These are phyloP conservation scores for Tuber brumale DNA, from an alignment of 495 filamentous ascomycete species.

Conservation along the genomic window DNA sequence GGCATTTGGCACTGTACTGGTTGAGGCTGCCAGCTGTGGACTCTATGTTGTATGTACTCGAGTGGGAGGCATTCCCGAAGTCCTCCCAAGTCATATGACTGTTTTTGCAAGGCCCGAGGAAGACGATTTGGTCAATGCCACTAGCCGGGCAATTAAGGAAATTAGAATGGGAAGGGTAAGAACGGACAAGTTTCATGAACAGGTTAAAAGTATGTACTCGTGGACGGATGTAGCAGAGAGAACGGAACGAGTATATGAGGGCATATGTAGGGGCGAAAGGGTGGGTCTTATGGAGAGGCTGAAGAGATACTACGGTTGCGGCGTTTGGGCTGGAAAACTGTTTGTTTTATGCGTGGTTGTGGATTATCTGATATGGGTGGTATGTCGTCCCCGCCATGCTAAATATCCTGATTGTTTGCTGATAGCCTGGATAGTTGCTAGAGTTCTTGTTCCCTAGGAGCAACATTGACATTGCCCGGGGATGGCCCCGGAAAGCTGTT, in stretches of 20 bases:
- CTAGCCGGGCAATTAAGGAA: slow-evolving; percentile 70
- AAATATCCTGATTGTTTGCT: slow-evolving; percentile 6
- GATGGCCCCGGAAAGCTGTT: slow-evolving; percentile 73
- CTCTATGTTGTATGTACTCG: slow-evolving; percentile 94
- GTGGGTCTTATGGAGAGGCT: slow-evolving; percentile 80
- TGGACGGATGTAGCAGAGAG: slow-evolving; percentile 92
- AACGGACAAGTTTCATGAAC: slow-evolving; percentile 89
- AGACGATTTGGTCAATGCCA: slow-evolving; percentile 78
- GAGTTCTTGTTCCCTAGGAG: slow-evolving; percentile 81
- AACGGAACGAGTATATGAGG: slow-evolving; percentile 90
- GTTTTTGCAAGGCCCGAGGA: slow-evolving; percentile 89
- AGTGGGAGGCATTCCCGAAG: slow-evolving; percentile 93
- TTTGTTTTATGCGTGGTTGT: slow-evolving; percentile 93
- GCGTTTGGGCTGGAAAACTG: slow-evolving; percentile 97
- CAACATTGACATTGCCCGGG: slow-evolving; percentile 76
- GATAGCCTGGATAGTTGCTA: slow-evolving; percentile 42
- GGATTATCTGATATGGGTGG: slow-evolving; percentile 80
- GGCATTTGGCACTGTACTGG: slow-evolving; percentile 94
- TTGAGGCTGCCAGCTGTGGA: slow-evolving; percentile 91
- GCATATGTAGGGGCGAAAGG: slow-evolving; percentile 53
- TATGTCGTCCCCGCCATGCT: slow-evolving; percentile 41
- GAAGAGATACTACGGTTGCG: slow-evolving; percentile 97
- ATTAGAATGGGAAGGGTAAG: slow-evolving; percentile 76
- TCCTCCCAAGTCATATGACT: slow-evolving; percentile 89
- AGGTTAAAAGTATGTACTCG: slow-evolving; percentile 95